phyloP scores from a whole-genome alignment of 2,329 filamentous ascomycete species.

The Tolypocladium nubicola region DNA sequence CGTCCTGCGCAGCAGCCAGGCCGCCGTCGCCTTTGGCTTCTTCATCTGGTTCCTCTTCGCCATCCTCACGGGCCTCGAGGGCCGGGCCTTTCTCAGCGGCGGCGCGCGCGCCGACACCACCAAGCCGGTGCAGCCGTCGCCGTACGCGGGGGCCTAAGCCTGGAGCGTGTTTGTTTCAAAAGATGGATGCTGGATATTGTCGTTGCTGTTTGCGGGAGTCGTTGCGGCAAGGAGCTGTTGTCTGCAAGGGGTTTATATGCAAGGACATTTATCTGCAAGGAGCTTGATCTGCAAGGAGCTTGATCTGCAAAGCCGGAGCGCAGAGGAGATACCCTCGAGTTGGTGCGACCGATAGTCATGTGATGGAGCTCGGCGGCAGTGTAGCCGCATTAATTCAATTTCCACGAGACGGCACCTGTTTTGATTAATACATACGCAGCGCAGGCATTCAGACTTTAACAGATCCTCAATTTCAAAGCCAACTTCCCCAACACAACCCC shows the following conservation, averaged over 20 bases:
- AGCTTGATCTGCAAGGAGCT: too few relatives aligned
- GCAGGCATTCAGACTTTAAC: too few relatives aligned
- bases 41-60: slow-evolving; percentile 48
- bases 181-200: too few relatives aligned
- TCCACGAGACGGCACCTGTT: too few relatives aligned
- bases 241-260: background rate
- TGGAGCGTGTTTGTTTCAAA: background rate
- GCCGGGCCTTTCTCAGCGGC: slow-evolving; percentile 27
- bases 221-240: background rate
- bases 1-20: slow-evolving; percentile 39
- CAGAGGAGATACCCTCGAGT: background rate
- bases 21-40: slow-evolving; percentile 55
- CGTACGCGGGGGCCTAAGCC: background rate
- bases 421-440: too few relatives aligned
- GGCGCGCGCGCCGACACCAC: slow-evolving; percentile 17
- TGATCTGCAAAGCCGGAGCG: too few relatives aligned
- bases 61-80: slow-evolving; percentile 35
- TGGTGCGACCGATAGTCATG: background rate
- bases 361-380: background rate
- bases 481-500: too few relatives aligned
- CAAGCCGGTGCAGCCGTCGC: slow-evolving; percentile 5
- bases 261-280: too few relatives aligned
- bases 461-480: too few relatives aligned
- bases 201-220: too few relatives aligned
- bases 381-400: background rate